Base-by-base conservation (phyloP, 345 rosid species). In the Sonneratia alba region DNA sequence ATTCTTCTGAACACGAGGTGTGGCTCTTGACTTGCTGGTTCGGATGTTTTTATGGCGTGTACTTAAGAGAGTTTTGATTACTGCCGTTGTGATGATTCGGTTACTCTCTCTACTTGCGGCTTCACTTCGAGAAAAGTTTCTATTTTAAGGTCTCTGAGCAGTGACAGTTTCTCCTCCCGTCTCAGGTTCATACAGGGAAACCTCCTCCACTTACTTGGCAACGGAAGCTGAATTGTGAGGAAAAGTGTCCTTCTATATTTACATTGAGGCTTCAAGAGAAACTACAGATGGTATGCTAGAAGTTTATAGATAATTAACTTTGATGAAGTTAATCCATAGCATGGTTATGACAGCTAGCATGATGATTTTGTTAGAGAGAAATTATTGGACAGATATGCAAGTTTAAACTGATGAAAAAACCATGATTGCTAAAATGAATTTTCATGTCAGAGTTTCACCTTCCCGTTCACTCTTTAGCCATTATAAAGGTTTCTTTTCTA, bases 201-300 rank as follows among this genome's bases (percentile, higher is more conserved):
- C 82, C 84, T 59, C 81, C 92, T 34, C 75, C 76, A 8, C 36
- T 88, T 57, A 82, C 89, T 70, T 90, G 96, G 96, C 79, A 81
- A 76, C 78, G 93, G 36, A 71, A 73, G 75, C 71, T 90, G 71
- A 80, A 82, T 51, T 70, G 79, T 66, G 78, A 73, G 47, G 75
- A 62, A 24, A 85, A 79, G 45, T 61, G 74, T 45, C 89, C 91
- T 70, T 21, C 66, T 9, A 74, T 47, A 37, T 84, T 85, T 76
- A 77, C 73, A 66, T 36, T 88, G 21, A 78, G 68, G 34, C 77
- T 83, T 43, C 70, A 79, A 72, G 90, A 87, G 42, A 73, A 79
- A 38, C 72, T 78, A 75, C 90, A 86, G 71, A 18, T 89, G 96
- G 96, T 89, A 82, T 66, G 65, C 38, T 7, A 11, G 32, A 36